Conservation (phyloP, 75 land plant species). For the Ceratopteris richardii region DNA sequence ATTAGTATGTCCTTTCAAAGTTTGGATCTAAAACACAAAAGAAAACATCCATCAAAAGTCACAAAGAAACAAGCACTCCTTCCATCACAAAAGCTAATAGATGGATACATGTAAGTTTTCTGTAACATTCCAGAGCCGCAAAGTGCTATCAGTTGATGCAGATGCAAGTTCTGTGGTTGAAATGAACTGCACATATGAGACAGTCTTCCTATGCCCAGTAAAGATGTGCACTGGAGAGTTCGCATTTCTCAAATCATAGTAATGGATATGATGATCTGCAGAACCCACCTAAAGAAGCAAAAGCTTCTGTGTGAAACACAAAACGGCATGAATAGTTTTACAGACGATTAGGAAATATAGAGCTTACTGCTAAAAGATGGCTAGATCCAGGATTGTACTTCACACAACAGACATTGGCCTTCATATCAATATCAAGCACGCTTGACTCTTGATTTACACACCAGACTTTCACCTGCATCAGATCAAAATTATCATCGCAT, state of each 20-base stretch:
- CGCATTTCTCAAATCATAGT: conserved; percentile 82
- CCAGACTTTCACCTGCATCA: conserved; percentile 92
- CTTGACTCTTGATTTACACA: conserved; percentile 92
- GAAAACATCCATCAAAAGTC: too few relatives aligned
- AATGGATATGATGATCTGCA: conserved; percentile 94
- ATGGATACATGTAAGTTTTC: conserved; percentile 40
- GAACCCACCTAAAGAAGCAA: conserved; percentile 74
- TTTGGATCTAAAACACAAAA: conserved; percentile 57
- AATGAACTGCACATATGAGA: conserved; percentile 93
- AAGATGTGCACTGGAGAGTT: conserved; percentile 69
- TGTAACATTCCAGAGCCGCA: conserved; percentile 91
- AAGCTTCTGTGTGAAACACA: too few relatives aligned
- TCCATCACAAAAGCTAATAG: too few relatives aligned
- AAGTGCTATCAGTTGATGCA: conserved; percentile 96
- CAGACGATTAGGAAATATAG: too few relatives aligned
- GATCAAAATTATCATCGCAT: too few relatives aligned
- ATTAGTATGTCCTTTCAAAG: conserved; percentile 89
- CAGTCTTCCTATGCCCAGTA: conserved; percentile 86
- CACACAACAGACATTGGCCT: conserved; percentile 97
- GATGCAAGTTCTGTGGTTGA: conserved; percentile 86
- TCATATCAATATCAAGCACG: conserved; percentile 93
- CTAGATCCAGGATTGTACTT: conserved; percentile 99
- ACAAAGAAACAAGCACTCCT: too few relatives aligned
- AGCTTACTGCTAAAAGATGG: conserved; percentile 67
- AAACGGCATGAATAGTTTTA: too few relatives aligned